Conservation (phyloP, 2,329 filamentous ascomycete species). For the Diaporthe sp. region DNA sequence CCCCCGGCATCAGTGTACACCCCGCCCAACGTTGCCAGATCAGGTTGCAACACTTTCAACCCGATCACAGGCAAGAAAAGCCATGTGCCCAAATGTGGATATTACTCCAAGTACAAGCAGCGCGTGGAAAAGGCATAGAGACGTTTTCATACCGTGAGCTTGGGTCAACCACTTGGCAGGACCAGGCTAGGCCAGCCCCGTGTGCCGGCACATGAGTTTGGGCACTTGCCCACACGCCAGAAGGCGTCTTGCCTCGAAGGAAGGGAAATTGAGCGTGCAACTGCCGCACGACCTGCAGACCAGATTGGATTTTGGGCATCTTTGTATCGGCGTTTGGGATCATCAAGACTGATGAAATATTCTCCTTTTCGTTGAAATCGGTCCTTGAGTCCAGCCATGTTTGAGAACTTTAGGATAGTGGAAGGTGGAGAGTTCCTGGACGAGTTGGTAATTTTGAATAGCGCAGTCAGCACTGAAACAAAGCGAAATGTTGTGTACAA, state of each 20-base stretch:
- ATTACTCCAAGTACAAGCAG: conserved; percentile 76
- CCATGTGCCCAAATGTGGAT: conserved; percentile 78
- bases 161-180: conserved; percentile 31
- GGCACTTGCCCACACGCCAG: conserved; percentile 1
- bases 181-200: not conserved
- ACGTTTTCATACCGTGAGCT: not conserved
- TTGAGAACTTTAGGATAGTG: not conserved
- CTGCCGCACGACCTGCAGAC: not conserved
- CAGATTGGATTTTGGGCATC: not conserved
- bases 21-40: conserved; percentile 87
- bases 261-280: not conserved
- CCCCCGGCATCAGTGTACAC: conserved; percentile 73
- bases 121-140: conserved; percentile 54
- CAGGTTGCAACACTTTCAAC: conserved; percentile 87
- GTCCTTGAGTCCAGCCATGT: not conserved
- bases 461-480: not conserved
- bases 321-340: conserved; percentile 7
- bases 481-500: conserved; percentile 17
- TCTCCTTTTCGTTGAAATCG: not conserved
- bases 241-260: not conserved
- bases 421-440: not conserved
- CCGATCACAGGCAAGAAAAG: conserved; percentile 80
- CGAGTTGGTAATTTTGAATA: not conserved
- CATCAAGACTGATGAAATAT: not conserved
- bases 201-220: conserved; percentile 5